A percentile compares a stretch with the other conserved stretches of the same genome.
These are phyloP conservation scores for Silene coronaria DNA, from an alignment of 179 eudicot genomes.

Conservation along the genomic window DNA sequence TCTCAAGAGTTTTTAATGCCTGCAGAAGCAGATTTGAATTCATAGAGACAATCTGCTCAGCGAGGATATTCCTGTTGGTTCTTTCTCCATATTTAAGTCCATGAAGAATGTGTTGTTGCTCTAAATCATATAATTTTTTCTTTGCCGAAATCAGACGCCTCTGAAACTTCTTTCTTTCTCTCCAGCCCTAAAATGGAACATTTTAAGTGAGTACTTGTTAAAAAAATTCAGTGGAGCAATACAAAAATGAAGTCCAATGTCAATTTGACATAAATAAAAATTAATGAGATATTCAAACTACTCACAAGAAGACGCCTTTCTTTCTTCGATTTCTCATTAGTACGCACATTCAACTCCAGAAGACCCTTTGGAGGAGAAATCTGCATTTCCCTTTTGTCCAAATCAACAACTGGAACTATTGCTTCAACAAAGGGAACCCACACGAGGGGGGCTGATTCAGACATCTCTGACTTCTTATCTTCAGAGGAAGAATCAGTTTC, in stretches of 20 bases:
- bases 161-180: slow-evolving; percentile 72
- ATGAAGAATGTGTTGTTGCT: slow-evolving; percentile 80
- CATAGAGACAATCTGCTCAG: slow-evolving; percentile 58
- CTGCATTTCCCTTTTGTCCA: slow-evolving; percentile 65
- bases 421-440: slow-evolving; percentile 97
- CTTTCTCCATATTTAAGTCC: slow-evolving; percentile 73
- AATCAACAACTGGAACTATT: slow-evolving; percentile 79
- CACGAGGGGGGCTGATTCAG: slow-evolving; percentile 56
- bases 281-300: slow-evolving; percentile 17
- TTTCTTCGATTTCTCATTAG: slow-evolving; percentile 77
- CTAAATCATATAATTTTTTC: slow-evolving; percentile 75
- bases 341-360: slow-evolving; percentile 65
- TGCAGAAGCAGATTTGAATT: slow-evolving; percentile 65
- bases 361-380: slow-evolving; percentile 97
- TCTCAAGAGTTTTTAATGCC: slow-evolving; percentile 45
- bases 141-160: slow-evolving; percentile 81
- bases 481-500: slow-evolving; percentile 30
- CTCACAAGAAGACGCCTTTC: slow-evolving; percentile 87
- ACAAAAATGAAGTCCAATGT: background rate
- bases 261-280: too few relatives aligned
- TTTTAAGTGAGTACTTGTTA: background rate
- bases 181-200: slow-evolving; percentile 67
- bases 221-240: background rate
- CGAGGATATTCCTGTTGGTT: slow-evolving; percentile 50
- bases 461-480: slow-evolving; percentile 26